Percentiles rank a stretch among this genome's conserved stretches.
phyloP scores from a whole-genome alignment of 2,329 filamentous ascomycete genomes.

The Phaeosphaeriaceae sp. region DNA sequence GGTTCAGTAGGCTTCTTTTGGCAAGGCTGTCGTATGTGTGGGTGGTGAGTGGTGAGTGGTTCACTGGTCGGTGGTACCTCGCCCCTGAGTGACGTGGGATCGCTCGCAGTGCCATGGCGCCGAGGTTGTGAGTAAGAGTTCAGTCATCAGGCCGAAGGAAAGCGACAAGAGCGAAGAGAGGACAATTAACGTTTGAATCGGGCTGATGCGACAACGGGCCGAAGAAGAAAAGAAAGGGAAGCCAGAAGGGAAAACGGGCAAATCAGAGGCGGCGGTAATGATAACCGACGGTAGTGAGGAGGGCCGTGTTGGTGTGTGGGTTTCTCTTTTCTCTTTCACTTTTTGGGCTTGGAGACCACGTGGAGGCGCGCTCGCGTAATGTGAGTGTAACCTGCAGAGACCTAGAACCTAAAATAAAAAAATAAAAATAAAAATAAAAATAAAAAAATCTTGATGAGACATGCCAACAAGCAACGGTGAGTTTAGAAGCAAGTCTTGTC shows the following conservation, averaged over 20 bases:
- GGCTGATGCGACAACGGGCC: slow-evolving; percentile 4
- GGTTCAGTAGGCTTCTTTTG: no score
- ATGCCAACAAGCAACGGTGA: neutral
- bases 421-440: no score
- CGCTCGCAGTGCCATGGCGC: no score
- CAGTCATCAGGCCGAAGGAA: no score
- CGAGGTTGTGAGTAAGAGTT: no score
- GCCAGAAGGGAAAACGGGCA: slow-evolving; percentile 1
- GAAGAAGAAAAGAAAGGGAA: slow-evolving; percentile 9
- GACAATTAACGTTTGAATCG: slow-evolving; percentile 6
- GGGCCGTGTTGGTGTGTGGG: no score
- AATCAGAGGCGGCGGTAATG: slow-evolving; percentile 5
- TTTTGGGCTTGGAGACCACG: slow-evolving; percentile 2
- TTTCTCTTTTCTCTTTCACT: no score
- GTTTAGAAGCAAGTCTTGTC: neutral
- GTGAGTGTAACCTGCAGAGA: neutral
- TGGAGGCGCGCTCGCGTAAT: slow-evolving; percentile 3
- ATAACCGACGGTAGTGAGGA: neutral
- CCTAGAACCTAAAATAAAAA: no score
- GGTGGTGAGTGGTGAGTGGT: no score
- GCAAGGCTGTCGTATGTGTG: no score
- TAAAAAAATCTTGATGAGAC: no score
- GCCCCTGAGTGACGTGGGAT: neutral
- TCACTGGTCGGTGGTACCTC: neutral
- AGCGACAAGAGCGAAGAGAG: neutral